Conservation (phyloP, 2,329 filamentous ascomycete species). For the Stachybotrys echinatus region DNA sequence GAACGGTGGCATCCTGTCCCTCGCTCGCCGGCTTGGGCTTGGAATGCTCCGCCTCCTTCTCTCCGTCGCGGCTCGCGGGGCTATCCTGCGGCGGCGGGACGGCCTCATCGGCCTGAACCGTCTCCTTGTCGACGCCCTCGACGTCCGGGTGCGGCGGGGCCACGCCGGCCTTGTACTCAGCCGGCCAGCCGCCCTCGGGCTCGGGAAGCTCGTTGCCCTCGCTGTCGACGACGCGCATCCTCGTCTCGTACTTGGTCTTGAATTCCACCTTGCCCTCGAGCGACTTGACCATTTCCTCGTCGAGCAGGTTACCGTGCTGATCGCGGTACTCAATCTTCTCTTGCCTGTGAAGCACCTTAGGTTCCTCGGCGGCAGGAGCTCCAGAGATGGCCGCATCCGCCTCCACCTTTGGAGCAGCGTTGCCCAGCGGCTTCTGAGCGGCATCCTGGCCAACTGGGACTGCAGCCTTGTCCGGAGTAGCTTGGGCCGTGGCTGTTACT, state of each 20-base stretch:
- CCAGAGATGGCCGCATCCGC: slow-evolving; percentile 36
- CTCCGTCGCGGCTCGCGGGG: slow-evolving; percentile 50
- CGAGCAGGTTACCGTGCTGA: slow-evolving; percentile 83
- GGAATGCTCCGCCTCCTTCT: slow-evolving; percentile 50
- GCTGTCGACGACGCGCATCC: slow-evolving; percentile 76
- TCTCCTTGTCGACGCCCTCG: slow-evolving; percentile 56
- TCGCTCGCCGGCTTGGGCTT: slow-evolving; percentile 60
- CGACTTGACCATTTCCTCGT: slow-evolving; percentile 75
- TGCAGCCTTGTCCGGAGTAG: slow-evolving; percentile 14
- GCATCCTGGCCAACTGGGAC: slow-evolving; percentile 9
- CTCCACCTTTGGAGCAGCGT: slow-evolving; percentile 17
- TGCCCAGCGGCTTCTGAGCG: slow-evolving; percentile 18
- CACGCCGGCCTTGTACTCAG: slow-evolving; percentile 33
- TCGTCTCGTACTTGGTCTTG: slow-evolving; percentile 93
- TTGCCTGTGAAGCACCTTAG: slow-evolving; percentile 53
- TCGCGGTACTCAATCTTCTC: slow-evolving; percentile 93
- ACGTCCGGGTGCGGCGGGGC: slow-evolving; percentile 58
- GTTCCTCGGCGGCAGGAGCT: slow-evolving; percentile 43
- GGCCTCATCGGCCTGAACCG: slow-evolving; percentile 35
- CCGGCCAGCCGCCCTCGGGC: slow-evolving; percentile 33
- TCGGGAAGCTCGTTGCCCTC: slow-evolving; percentile 68
- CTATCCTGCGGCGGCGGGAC: slow-evolving; percentile 35
- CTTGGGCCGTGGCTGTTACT: slow-evolving; percentile 21
- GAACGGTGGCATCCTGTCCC: slow-evolving; percentile 49
- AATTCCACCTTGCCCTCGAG: slow-evolving; percentile 93